Evolutionary conservation across 352 stramenopile species (phyloP).

Genomic region (Phytophthora ramorum): DNA sequence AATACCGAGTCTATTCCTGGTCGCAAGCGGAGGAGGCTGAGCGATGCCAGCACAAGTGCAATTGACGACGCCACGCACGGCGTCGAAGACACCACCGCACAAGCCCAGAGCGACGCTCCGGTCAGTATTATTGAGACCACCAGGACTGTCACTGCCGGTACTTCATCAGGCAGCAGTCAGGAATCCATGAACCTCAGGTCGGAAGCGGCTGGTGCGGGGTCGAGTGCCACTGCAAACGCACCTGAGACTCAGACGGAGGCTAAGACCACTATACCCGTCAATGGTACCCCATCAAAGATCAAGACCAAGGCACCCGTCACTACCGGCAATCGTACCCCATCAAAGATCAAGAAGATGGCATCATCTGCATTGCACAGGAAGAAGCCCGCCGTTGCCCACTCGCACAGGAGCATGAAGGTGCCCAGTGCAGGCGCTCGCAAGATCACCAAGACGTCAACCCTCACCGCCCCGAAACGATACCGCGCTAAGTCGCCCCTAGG

Average conservation of each 20-base stretch:
- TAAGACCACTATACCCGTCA: not conserved
- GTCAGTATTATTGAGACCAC: constrained; percentile 5
- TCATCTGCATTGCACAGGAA: constrained; percentile 21
- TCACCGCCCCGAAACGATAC: constrained; percentile 42
- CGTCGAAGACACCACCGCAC: constrained; percentile 1
- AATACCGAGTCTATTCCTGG: constrained; percentile 1
- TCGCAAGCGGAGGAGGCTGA: constrained; percentile 34
- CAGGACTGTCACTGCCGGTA: not conserved
- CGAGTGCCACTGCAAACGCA: constrained; percentile 5
- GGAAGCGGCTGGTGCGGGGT: not conserved
- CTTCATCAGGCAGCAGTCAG: constrained; percentile 18
- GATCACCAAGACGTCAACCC: constrained; percentile 30
- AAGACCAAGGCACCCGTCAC: not conserved
- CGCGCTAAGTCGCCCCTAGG: constrained; percentile 39
- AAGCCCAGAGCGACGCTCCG: constrained; percentile 7
- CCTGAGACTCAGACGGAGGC: constrained; percentile 3
- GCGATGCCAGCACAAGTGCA: constrained; percentile 14
- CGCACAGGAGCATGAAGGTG: constrained; percentile 30
- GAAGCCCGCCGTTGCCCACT: constrained; percentile 21
- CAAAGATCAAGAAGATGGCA: constrained; percentile 28
- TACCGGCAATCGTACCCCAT: constrained; percentile 10
- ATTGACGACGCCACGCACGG: constrained; percentile 10
- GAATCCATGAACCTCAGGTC: constrained; percentile 13
- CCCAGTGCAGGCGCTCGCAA: constrained; percentile 20
- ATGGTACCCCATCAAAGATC: constrained; percentile 3